Conservation (phyloP, 495 filamentous ascomycete species). For the Daldinia grandis region DNA sequence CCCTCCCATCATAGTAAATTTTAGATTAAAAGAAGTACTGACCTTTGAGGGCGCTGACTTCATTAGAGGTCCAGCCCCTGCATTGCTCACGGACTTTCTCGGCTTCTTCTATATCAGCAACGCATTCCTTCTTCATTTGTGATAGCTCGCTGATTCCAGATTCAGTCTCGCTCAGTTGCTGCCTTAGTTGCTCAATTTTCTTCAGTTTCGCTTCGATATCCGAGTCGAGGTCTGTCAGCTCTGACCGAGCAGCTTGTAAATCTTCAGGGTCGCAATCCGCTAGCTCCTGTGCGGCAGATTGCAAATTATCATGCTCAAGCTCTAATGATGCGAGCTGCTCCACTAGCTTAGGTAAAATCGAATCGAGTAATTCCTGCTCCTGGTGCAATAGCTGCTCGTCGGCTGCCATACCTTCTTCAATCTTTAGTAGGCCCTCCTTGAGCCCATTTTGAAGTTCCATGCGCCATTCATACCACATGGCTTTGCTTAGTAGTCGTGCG, state of each 20-base stretch:
- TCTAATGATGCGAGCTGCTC: conserved; percentile 67
- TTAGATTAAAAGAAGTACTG: conserved; percentile 34
- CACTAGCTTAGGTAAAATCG: conserved; percentile 69
- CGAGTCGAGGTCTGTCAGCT: conserved; percentile 68
- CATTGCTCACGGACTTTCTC: conserved; percentile 86
- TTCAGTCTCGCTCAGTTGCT: conserved; percentile 69
- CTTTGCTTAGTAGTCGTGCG: conserved; percentile 86
- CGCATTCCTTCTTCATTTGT: conserved; percentile 71
- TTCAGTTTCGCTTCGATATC: conserved; percentile 73
- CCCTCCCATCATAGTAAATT: conserved; percentile 4
- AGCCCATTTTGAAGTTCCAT: conserved; percentile 88
- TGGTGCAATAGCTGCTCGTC: conserved; percentile 75
- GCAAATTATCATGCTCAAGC: conserved; percentile 68
- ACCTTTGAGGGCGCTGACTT: conserved; percentile 80
- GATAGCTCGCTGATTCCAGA: conserved; percentile 64
- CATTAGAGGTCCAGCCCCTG: conserved; percentile 83
- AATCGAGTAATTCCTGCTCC: conserved; percentile 71
- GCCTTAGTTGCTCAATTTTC: conserved; percentile 69
- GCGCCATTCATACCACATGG: conserved; percentile 98
- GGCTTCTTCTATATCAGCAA: conserved; percentile 80
- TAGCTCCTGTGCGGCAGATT: conserved; percentile 76
- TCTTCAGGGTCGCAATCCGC: conserved; percentile 81
- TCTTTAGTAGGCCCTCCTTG: conserved; percentile 77
- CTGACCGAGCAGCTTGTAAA: conserved; percentile 69
- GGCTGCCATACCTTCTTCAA: conserved; percentile 74